Conservation (phyloP, 306 rosid species). For the Cyamopsis tetragonoloba region DNA sequence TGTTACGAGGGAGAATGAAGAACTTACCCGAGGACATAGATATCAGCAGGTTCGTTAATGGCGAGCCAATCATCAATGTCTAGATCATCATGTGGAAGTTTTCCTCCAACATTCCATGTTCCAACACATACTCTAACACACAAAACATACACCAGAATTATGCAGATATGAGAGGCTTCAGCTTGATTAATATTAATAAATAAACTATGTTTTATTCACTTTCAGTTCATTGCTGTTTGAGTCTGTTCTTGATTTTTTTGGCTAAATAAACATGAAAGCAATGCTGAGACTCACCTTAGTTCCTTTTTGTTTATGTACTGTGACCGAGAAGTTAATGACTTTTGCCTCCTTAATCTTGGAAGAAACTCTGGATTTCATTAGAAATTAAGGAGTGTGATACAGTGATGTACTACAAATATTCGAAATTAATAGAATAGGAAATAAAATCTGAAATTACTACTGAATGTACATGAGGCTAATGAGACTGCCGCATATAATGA, state of each 20-base stretch:
- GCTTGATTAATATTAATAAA: slow-evolving; percentile 22
- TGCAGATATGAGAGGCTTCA: slow-evolving; percentile 24
- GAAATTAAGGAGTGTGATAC: neutral
- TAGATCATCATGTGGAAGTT: slow-evolving; percentile 70
- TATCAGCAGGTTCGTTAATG: slow-evolving; percentile 69
- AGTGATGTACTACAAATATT: no score
- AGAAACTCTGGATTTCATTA: slow-evolving; percentile 43
- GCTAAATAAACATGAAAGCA: slow-evolving; percentile 1
- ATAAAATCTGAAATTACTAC: neutral
- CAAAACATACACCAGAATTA: slow-evolving; percentile 22
- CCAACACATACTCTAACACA: slow-evolving; percentile 63
- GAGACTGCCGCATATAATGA: neutral
- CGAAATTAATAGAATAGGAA: neutral
- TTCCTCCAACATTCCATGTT: slow-evolving; percentile 95
- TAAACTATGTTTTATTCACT: neutral
- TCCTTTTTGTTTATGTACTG: slow-evolving; percentile 78
- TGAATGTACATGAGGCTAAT: neutral
- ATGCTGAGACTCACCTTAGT: slow-evolving; percentile 61
- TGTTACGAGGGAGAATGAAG: neutral
- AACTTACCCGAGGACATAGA: slow-evolving; percentile 86
- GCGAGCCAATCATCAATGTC: slow-evolving; percentile 87
- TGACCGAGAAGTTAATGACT: slow-evolving; percentile 71
- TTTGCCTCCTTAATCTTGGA: slow-evolving; percentile 79
- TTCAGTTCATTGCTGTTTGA: slow-evolving; percentile 4
- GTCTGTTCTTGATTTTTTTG: neutral